Percentiles rank a stretch among this genome's conserved stretches.
Conservation (phyloP, 179 eudicot genomes). For the Pouteria campechiana region DNA sequence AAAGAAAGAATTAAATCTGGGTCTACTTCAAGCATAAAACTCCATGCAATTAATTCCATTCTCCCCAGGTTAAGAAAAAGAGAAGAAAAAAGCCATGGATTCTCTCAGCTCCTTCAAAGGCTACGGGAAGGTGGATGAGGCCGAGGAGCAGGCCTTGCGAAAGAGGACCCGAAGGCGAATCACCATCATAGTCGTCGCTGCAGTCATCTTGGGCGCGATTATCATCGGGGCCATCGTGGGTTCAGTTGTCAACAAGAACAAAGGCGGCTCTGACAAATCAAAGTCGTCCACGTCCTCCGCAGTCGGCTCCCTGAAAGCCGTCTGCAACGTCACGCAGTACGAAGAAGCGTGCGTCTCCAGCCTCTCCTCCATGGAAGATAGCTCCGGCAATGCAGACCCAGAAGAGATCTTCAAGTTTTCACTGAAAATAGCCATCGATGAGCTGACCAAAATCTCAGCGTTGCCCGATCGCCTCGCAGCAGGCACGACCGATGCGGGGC, state of each 20-base stretch:
- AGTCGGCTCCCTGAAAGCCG: slow-evolving; percentile 26
- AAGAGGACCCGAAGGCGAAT: slow-evolving; percentile 40
- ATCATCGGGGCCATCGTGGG: slow-evolving; percentile 25
- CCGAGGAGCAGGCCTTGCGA: slow-evolving; percentile 37
- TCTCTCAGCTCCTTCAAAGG: slow-evolving; percentile 65
- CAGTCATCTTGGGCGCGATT: slow-evolving; percentile 21
- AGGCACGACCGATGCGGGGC: not conserved
- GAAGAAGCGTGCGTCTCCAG: slow-evolving; percentile 31
- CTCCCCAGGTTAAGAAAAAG: not conserved
- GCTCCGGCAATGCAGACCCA: slow-evolving; percentile 20
- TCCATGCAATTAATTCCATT: no score
- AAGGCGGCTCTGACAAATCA: not conserved
- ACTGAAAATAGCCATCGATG: slow-evolving; percentile 13
- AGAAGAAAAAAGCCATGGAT: slow-evolving; percentile 37
- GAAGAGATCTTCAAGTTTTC: slow-evolving; percentile 28
- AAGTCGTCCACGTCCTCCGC: slow-evolving; percentile 11
- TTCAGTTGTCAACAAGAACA: slow-evolving; percentile 10
- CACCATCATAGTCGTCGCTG: slow-evolving; percentile 22
- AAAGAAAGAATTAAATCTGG: no score
- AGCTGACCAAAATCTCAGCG: slow-evolving; percentile 10
- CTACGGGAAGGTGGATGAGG: slow-evolving; percentile 57
- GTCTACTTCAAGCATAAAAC: no score
- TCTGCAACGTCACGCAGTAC: slow-evolving; percentile 41
- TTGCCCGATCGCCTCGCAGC: slow-evolving; percentile 4
- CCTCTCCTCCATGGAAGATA: slow-evolving; percentile 9